Evolutionary conservation across 352 stramenopile genomes (phyloP).

Genomic region (Phytophthora macrochlamydospora): DNA sequence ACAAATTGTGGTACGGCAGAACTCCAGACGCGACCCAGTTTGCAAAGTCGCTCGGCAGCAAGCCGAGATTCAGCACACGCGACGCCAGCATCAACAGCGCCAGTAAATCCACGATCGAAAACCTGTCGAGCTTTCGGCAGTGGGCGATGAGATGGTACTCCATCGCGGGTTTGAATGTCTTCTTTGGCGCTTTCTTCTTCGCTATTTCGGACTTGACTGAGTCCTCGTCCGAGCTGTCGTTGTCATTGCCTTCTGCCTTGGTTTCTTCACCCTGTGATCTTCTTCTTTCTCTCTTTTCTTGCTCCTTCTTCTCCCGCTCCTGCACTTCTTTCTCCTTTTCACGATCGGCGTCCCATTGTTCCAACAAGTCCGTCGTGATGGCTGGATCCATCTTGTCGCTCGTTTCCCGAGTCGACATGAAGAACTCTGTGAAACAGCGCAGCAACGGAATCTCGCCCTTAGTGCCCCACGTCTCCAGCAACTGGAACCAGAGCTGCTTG

Average conservation of each 20-base stretch:
- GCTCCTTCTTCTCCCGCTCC: constrained; percentile 8
- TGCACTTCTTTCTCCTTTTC: constrained; percentile 34
- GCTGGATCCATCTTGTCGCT: constrained; percentile 53
- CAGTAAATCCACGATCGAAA: constrained; percentile 64
- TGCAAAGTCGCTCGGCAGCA: constrained; percentile 66
- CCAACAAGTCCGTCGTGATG: constrained; percentile 63
- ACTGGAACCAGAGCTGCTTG: constrained; percentile 69
- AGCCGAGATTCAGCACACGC: constrained; percentile 64
- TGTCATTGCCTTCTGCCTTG: constrained; percentile 1
- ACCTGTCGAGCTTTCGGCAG: constrained; percentile 38
- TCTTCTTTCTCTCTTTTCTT: constrained; percentile 2
- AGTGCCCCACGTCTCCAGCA: constrained; percentile 63
- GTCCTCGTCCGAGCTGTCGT: background rate
- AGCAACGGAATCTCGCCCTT: constrained; percentile 67
- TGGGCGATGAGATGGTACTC: background rate
- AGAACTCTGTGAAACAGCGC: constrained; percentile 79
- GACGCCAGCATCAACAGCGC: constrained; percentile 66
- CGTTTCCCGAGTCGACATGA: constrained; percentile 35
- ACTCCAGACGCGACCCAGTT: constrained; percentile 65
- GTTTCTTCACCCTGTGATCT: background rate
- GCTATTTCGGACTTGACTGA: background rate
- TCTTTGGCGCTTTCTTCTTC: background rate
- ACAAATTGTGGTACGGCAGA: constrained; percentile 69
- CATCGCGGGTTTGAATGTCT: background rate
- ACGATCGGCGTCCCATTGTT: constrained; percentile 69